These are phyloP conservation scores for Apiospora sp. DNA, from an alignment of 2,329 filamentous ascomycete species.

Conservation along the genomic window DNA sequence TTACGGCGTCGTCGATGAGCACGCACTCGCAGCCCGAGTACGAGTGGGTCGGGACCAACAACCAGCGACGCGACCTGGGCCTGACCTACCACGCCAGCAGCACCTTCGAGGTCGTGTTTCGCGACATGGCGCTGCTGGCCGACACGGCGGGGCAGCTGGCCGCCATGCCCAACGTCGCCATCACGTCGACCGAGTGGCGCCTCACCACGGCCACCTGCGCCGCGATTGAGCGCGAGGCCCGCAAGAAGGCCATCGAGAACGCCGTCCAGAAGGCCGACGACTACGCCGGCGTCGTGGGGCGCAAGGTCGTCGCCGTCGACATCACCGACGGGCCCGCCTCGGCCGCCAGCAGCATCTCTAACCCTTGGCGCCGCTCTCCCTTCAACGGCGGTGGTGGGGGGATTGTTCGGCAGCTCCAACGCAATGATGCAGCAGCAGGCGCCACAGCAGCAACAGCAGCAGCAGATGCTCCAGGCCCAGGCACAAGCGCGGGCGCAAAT, in stretches of 20 bases:
- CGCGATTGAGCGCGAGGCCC: slow-evolving; percentile 32
- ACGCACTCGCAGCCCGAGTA: slow-evolving; percentile 24
- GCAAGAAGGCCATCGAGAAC: slow-evolving; percentile 33
- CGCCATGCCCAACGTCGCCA: slow-evolving; percentile 31
- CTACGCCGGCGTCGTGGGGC: slow-evolving; percentile 32
- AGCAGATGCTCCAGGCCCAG: not conserved
- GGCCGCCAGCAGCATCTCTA: not conserved
- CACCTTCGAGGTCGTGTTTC: slow-evolving; percentile 32
- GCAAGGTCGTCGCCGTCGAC: slow-evolving; percentile 31
- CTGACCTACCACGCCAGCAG: slow-evolving; percentile 27
- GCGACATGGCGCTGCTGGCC: slow-evolving; percentile 31
- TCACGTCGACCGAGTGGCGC: slow-evolving; percentile 32
- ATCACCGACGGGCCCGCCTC: slow-evolving; percentile 30
- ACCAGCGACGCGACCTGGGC: not conserved
- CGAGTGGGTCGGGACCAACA: slow-evolving; percentile 7
- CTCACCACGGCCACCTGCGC: slow-evolving; percentile 29
- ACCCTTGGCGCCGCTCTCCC: not conserved
- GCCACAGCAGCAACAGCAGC: not conserved
- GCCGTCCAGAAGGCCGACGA: slow-evolving; percentile 35
- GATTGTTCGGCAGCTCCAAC: slow-evolving; percentile 18
- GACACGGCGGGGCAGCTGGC: slow-evolving; percentile 29
- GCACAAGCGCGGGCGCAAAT: not conserved
- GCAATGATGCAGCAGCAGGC: slow-evolving; percentile 4
- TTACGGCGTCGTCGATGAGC: slow-evolving; percentile 30
- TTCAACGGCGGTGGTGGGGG: not conserved